Evolutionary conservation across 345 rosid genomes (phyloP).

Genomic region (Carallia brachiata): DNA sequence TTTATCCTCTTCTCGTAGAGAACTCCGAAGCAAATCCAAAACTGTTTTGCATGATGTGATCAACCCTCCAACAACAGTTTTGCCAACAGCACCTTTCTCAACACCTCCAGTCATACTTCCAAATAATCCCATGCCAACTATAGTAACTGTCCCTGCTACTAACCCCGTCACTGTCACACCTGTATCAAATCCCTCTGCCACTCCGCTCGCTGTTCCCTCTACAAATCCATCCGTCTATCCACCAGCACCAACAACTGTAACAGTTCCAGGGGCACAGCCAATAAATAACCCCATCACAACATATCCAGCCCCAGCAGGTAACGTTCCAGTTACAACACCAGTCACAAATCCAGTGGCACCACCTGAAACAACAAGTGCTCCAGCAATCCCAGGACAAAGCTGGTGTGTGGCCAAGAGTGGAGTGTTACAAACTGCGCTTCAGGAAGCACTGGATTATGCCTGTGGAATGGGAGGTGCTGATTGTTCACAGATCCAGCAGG

Average conservation of each 20-base stretch:
- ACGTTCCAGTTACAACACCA: constrained; percentile 43
- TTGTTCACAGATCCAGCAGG: constrained; percentile 85
- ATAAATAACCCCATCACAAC: constrained; percentile 72
- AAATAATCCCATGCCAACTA: constrained; percentile 45
- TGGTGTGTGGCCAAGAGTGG: constrained; percentile 92
- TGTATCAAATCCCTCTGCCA: constrained; percentile 22
- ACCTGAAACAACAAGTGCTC: constrained; percentile 57
- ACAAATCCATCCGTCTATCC: constrained; percentile 41
- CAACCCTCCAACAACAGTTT: constrained; percentile 35
- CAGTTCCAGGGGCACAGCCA: constrained; percentile 51
- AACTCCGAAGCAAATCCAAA: constrained; percentile 26
- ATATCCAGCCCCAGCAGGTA: constrained; percentile 55
- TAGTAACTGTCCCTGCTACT: constrained; percentile 54
- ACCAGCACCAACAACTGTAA: constrained; percentile 51
- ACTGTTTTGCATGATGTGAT: constrained; percentile 36
- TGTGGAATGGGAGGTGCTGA: constrained; percentile 87
- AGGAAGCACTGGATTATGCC: constrained; percentile 84
- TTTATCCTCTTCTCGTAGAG: constrained; percentile 34
- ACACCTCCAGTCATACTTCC: constrained; percentile 34
- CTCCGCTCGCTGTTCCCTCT: constrained; percentile 48
- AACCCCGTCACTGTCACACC: constrained; percentile 42
- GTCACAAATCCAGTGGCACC: constrained; percentile 48
- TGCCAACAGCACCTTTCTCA: constrained; percentile 32
- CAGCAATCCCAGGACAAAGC: constrained; percentile 70
- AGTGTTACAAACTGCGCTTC: constrained; percentile 49